phyloP scores from a whole-genome alignment of 768 basidiomycete species.

The Boletus rubescentipes region DNA sequence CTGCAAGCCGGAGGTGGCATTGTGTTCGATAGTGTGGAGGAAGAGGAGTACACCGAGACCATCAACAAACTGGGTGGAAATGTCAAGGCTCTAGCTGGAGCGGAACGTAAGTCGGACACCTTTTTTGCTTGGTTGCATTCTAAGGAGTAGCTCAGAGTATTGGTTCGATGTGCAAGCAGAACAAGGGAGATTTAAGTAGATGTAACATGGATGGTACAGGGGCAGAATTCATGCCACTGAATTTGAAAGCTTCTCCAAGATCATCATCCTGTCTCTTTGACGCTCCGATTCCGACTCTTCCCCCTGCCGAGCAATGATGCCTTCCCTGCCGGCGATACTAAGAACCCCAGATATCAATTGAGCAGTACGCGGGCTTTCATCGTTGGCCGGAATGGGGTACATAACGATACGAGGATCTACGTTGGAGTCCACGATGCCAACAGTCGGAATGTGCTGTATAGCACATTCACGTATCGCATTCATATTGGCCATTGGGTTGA shows the following conservation, averaged over 20 bases:
- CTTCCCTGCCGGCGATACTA: constrained; percentile 84
- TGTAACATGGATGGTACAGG: constrained; percentile 5
- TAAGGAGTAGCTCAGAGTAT: constrained; percentile 48
- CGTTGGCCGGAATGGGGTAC: constrained; percentile 98
- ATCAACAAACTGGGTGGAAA: constrained; percentile 93
- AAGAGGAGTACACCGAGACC: constrained; percentile 96
- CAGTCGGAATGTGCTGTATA: constrained; percentile 84
- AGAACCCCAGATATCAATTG: constrained; percentile 89
- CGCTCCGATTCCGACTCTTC: constrained; percentile 25
- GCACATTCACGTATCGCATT: constrained; percentile 92
- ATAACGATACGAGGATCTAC: constrained; percentile 95
- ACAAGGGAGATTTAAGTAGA: constrained; percentile 31
- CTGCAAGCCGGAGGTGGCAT: constrained; percentile 97
- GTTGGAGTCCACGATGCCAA: constrained; percentile 93
- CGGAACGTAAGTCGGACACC: constrained; percentile 68
- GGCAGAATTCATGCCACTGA: constrained; percentile 13
- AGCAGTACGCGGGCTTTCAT: constrained; percentile 88
- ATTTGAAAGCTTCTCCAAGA: constrained; percentile 25
- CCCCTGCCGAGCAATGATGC: constrained; percentile 47
- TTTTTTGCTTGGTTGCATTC: constrained; percentile 5
- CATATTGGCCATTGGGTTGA: constrained; percentile 84
- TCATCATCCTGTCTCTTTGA: constrained; percentile 27
- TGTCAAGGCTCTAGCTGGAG: constrained; percentile 77
- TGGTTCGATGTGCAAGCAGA: constrained; percentile 67
- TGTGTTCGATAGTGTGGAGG: constrained; percentile 94